A percentile compares a stretch with the other conserved stretches of the same genome.
Evolutionary conservation across 2,329 filamentous ascomycete genomes (phyloP).

Genomic region (Curvularia hawaiiensis): DNA sequence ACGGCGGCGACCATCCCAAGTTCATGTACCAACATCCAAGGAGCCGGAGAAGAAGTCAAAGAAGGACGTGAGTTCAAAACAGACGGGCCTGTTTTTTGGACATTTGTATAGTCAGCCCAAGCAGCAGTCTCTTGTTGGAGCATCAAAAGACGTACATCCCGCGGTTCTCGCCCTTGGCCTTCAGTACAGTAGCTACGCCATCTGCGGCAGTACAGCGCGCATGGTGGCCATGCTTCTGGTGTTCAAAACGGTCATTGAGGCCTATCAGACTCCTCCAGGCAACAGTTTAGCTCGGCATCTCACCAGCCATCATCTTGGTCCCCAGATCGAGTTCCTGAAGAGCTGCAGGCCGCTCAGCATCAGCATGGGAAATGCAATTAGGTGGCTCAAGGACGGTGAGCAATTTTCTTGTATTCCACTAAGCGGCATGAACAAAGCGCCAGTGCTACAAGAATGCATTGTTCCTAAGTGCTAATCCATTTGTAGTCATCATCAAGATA

Average conservation of each 20-base stretch:
- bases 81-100: conserved; percentile 65
- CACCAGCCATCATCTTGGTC: conserved; percentile 86
- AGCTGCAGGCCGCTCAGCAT: conserved; percentile 95
- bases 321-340: conserved; percentile 93
- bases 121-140: conserved; percentile 64
- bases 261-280: conserved; percentile 86
- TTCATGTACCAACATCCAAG: conserved; percentile 35
- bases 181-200: conserved; percentile 85
- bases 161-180: conserved; percentile 83
- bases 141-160: conserved; percentile 78
- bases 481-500: conserved; percentile 77
- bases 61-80: conserved; percentile 55
- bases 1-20: conserved; percentile 39
- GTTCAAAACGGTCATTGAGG: conserved; percentile 89
- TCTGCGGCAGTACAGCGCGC: conserved; percentile 87
- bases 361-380: conserved; percentile 95
- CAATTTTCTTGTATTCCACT: neutral
- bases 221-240: conserved; percentile 86
- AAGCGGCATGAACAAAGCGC: neutral
- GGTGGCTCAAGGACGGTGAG: conserved; percentile 79
- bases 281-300: conserved; percentile 89
- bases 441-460: neutral
- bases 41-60: conserved; percentile 42
- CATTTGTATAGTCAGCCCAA: conserved; percentile 80
- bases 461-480: conserved; percentile 7